Base-by-base conservation (phyloP, 2,329 filamentous ascomycete species). In the Pestalotiopsis sp. region DNA sequence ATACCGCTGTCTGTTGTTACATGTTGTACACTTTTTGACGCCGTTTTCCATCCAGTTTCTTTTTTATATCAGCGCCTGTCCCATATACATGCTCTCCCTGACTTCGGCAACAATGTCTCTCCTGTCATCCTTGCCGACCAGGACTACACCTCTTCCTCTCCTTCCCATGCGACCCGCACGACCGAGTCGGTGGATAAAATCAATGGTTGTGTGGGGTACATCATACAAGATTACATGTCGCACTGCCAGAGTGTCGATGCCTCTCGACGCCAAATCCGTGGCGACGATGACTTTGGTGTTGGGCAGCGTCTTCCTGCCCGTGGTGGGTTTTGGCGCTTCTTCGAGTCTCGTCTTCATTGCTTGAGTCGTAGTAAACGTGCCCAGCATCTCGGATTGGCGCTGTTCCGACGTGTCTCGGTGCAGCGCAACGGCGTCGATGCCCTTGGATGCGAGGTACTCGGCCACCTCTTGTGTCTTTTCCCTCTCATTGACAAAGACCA, bases 401-500 rank as follows among this genome's bases (percentile, higher is more conserved):
- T 91, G 88, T 73, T 95, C 92, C 20, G 90, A 87, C 0, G 93
- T 94, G 79, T 99, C 96, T 66, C 96, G 88, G 75, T 93, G 94
- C 67, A 99, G 86, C 0, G 95, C 93, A 14, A 93, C 85, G 5
- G 95, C 95, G 73, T 97, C 92, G 75, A 99, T 94, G 67, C 95
- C 95, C 83, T 98, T 98, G 64, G 88, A 88, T 13, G 85, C 83
- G 0, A 99, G 89, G 78, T 93, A 99, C 1, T 90, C 82, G 13
- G 95, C 91, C 0, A 99, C 86, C 76, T 95, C 90, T 68, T 92
- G 88, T 0, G 95, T 93, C 77, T 93, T 94, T 77, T 97, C 94
- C 45, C 96, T 92, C 84, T 98, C 94, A 80, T 98, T 98, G 78
- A 98, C 95, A 76, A 98, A 98, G 3, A 98, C 94, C 68, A 98